These are phyloP conservation scores for Pseudopithomyces chartarum DNA, from an alignment of 2,329 filamentous ascomycete genomes.

Conservation along the genomic window DNA sequence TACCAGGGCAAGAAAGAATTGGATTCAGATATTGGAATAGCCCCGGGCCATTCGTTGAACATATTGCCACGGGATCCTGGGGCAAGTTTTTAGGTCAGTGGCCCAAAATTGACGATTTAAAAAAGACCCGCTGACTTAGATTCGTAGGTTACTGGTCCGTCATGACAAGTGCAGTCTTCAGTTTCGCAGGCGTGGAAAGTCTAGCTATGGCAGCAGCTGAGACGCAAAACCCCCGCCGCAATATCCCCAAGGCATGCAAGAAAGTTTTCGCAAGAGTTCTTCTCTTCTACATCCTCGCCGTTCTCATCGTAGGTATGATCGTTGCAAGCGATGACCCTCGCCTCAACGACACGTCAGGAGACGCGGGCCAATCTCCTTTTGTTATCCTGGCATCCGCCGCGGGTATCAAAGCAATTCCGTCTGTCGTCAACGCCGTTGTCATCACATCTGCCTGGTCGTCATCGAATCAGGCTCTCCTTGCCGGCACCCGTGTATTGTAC, in stretches of 20 bases:
- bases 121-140: background rate
- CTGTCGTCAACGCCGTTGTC: constrained; percentile 75
- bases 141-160: constrained; percentile 56
- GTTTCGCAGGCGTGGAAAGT: constrained; percentile 33
- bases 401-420: constrained; percentile 69
- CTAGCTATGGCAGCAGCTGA: constrained; percentile 37
- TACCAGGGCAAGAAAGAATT: constrained; percentile 30
- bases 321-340: constrained; percentile 58
- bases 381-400: constrained; percentile 71
- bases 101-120: background rate
- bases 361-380: constrained; percentile 34
- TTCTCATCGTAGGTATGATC: constrained; percentile 61
- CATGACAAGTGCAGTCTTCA: constrained; percentile 56
- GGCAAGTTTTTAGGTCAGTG: constrained; percentile 60
- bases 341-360: constrained; percentile 52
- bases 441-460: constrained; percentile 73
- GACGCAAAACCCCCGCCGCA: constrained; percentile 34
- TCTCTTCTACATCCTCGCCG: constrained; percentile 57
- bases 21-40: constrained; percentile 72
- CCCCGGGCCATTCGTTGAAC: constrained; percentile 58
- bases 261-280: constrained; percentile 59
- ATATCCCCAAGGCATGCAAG: constrained; percentile 58
- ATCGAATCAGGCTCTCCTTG: constrained; percentile 66
- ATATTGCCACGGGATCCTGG: constrained; percentile 57
- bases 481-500: constrained; percentile 56